phyloP scores from a whole-genome alignment of 1,139 yeast species.

The Debaryomyces robertsiae region DNA sequence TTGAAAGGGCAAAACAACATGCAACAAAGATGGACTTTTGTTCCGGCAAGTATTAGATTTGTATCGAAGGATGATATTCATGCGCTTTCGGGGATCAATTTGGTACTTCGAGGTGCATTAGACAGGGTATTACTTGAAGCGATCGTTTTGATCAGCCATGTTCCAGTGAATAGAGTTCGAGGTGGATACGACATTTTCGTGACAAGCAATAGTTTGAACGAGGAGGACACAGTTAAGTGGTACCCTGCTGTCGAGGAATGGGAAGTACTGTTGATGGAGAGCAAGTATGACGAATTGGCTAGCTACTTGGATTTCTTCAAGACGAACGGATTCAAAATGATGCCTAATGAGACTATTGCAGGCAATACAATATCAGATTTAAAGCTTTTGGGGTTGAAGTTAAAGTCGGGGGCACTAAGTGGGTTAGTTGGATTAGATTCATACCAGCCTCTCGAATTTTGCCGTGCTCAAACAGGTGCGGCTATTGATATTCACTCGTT shows the following conservation, averaged over 20 bases:
- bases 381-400: conserved; percentile 8
- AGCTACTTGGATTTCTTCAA: conserved; percentile 22
- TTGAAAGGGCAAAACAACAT: neutral
- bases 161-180: conserved; percentile 16
- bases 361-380: conserved; percentile 12
- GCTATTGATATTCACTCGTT: conserved; percentile 36
- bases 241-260: conserved; percentile 15
- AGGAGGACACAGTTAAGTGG: conserved; percentile 26
- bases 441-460: conserved; percentile 10
- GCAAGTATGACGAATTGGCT: conserved; percentile 11
- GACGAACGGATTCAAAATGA: conserved; percentile 29
- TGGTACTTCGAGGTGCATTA: conserved; percentile 19
- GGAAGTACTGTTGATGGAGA: conserved; percentile 10
- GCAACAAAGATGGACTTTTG: conserved; percentile 23
- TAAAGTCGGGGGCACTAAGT: neutral
- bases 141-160: conserved; percentile 23
- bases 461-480: conserved; percentile 12
- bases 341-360: conserved; percentile 27
- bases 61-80: conserved; percentile 20
- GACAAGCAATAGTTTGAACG: conserved; percentile 19
- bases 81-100: conserved; percentile 32
- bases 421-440: neutral
- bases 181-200: conserved; percentile 22
- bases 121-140: conserved; percentile 18
- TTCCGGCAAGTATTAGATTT: conserved; percentile 32